Base-by-base conservation (phyloP, 2,329 filamentous ascomycete genomes). In the Samsoniella hepiali region DNA sequence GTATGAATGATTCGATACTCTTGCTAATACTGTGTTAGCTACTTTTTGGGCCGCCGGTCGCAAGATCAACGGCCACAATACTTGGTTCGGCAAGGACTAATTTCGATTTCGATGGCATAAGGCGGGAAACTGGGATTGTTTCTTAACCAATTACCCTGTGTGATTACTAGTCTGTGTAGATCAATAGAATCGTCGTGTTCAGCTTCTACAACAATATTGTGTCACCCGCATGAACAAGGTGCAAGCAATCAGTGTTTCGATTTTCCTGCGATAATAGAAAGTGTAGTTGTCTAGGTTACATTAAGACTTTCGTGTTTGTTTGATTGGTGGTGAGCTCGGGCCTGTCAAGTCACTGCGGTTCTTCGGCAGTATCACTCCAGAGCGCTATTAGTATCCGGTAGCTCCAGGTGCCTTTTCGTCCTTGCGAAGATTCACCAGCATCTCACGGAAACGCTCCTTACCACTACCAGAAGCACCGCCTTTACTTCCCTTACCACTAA, bases 401-500 rank as follows among this genome's bases (percentile, higher is more conserved):
- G 87, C 85, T 67, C 87, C 88, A 29, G 87, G 88, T 31, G 87
- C 88, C 78, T 96, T 96, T 79, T 97, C 90, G 70, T 99, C 95
- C 81, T 97, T 97, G 79, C 89, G 89, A 78, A 99, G 79, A 76
- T 88, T 93, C 70, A 93, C 78, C 71, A 99, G 80, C 73, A 98
- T 73, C 79, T 98, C 94, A 69, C 95, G 88, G 84, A 99, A 98
- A 68, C 93, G 91, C 77, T 96, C 92, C 84, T 99, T 99, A 71
- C 94, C 93, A 65, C 91, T 96, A 53, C 93, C 94, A 65, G 88
- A 88, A 50, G 91, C 93, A 72, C 93, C 94, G 64, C 94, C 93
- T 77, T 88, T 91, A 65, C 86, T 80, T 15, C 94, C 93, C 81
- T 98, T 99, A 66, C 95, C 95, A 72, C 92, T 97, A 68, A 99